Conservation (phyloP, 2,329 filamentous ascomycete genomes). For the Claviceps sp. region DNA sequence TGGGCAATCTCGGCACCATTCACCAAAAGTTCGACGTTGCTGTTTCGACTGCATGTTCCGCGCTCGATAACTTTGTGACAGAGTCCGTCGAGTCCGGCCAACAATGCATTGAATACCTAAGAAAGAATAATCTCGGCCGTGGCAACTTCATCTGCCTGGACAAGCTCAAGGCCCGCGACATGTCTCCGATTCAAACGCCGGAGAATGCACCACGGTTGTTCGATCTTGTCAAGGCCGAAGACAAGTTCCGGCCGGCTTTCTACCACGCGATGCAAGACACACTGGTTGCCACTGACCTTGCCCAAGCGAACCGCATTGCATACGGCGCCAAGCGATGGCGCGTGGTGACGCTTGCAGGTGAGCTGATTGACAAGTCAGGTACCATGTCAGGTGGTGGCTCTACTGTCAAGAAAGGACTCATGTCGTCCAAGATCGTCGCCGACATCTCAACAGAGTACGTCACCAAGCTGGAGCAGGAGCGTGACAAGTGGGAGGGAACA, state of each 20-base stretch:
- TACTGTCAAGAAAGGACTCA: constrained; percentile 78
- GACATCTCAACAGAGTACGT: constrained; percentile 85
- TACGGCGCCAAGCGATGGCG: constrained; percentile 91
- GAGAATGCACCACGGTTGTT: constrained; percentile 88
- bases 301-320: constrained; percentile 94
- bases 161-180: constrained; percentile 64
- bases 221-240: constrained; percentile 80
- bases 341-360: constrained; percentile 87
- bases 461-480: constrained; percentile 70
- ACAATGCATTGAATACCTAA: constrained; percentile 93
- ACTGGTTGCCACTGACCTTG: constrained; percentile 78
- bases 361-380: constrained; percentile 94
- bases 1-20: constrained; percentile 88
- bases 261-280: constrained; percentile 94
- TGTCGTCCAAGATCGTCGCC: constrained; percentile 91
- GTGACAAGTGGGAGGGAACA: constrained; percentile 70
- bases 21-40: constrained; percentile 91
- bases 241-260: constrained; percentile 79
- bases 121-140: constrained; percentile 92
- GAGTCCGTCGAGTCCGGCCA: constrained; percentile 93
- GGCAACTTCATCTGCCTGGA: constrained; percentile 96
- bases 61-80: constrained; percentile 91
- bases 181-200: constrained; percentile 72
- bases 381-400: constrained; percentile 97
- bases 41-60: constrained; percentile 90